Percentiles rank a stretch among this genome's conserved stretches.
Conservation (phyloP, 371 early-diverging fungal genomes). For the Mucor lusitanicus region DNA sequence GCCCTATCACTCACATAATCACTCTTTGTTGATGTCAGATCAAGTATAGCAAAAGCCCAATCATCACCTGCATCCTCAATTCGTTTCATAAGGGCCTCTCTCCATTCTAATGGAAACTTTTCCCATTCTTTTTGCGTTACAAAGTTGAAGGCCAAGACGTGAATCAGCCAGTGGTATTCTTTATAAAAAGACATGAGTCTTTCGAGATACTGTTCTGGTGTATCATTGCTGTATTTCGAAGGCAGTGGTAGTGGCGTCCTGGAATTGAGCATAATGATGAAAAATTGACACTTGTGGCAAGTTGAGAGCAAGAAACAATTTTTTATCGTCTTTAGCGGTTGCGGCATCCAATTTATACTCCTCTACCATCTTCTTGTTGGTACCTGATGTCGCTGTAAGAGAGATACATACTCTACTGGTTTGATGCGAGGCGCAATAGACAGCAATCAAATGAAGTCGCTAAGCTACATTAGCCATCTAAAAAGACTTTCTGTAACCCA, state of each 20-base stretch:
- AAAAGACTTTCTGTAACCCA: too few relatives aligned
- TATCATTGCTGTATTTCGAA: conserved; percentile 3
- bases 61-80: conserved; percentile 23
- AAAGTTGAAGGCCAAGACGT: conserved; percentile 57
- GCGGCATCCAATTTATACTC: background rate
- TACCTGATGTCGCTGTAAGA: too few relatives aligned
- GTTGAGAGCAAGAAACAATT: background rate
- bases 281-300: background rate
- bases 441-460: too few relatives aligned
- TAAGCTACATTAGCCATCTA: too few relatives aligned
- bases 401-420: too few relatives aligned
- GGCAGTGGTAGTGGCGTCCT: conserved; percentile 5
- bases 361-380: too few relatives aligned
- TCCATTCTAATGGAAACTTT: conserved; percentile 51
- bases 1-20: conserved; percentile 21
- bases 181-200: conserved; percentile 30
- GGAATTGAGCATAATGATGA: background rate
- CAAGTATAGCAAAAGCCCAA: conserved; percentile 19
- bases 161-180: conserved; percentile 42
- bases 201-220: conserved; percentile 37
- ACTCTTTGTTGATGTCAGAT: conserved; percentile 13
- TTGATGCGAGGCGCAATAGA: too few relatives aligned
- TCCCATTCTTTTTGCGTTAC: conserved; percentile 52
- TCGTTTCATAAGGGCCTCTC: conserved; percentile 27
- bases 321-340: background rate